These are phyloP conservation scores for Berkeleyomyces basicola DNA, from an alignment of 2,329 filamentous ascomycete species.

Conservation along the genomic window DNA sequence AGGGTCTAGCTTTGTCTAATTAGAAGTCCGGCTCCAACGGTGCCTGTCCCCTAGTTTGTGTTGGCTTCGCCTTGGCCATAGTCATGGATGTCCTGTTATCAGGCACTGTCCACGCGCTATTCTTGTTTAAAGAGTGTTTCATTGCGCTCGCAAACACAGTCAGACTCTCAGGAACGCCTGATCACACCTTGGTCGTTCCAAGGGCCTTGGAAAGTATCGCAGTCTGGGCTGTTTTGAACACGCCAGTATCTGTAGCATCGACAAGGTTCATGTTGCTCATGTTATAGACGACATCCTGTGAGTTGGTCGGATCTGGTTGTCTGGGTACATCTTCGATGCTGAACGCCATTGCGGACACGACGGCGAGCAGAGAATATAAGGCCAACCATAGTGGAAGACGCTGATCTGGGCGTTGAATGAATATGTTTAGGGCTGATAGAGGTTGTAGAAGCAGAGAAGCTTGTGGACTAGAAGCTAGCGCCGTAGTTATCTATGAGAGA, in stretches of 20 bases:
- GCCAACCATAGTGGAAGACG: not conserved
- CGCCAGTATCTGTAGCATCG: constrained; percentile 50
- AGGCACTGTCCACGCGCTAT: constrained; percentile 54
- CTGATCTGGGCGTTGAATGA: not conserved
- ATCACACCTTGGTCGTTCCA: not conserved
- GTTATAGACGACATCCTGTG: not conserved
- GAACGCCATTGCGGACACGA: not conserved
- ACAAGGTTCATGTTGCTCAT: constrained; percentile 38
- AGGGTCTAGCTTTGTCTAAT: too few species aligned
- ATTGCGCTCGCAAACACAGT: constrained; percentile 51
- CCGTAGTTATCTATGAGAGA: too few species aligned
- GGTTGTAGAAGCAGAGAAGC: not conserved
- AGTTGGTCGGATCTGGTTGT: not conserved
- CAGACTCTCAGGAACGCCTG: constrained; percentile 34
- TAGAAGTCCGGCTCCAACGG: not conserved
- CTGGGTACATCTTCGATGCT: not conserved
- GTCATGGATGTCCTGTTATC: constrained; percentile 42
- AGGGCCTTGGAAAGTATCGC: constrained; percentile 48
- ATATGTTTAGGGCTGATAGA: not conserved
- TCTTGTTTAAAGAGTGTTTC: constrained; percentile 29
- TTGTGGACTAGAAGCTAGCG: not conserved
- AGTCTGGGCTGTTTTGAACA: constrained; percentile 57
- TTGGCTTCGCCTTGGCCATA: constrained; percentile 28
- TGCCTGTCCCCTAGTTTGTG: constrained; percentile 36
- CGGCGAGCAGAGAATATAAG: not conserved